Evolutionary conservation across 768 basidiomycete species (phyloP), one percentile per base, ranked within the genome.

Genomic region (Calocybe gangraenosa): DNA sequence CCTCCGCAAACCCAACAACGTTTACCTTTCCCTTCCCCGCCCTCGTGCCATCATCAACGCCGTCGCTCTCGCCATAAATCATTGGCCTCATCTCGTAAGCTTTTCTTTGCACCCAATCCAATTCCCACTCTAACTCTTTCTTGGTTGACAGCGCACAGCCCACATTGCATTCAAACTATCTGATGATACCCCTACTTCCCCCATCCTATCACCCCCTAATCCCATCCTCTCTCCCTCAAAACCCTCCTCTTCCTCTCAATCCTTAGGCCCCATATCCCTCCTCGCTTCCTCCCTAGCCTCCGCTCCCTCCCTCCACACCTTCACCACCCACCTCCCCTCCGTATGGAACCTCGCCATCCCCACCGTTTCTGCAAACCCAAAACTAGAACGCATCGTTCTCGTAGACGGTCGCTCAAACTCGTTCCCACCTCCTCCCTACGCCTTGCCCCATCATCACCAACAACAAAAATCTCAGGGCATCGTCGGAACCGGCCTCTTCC

Each of bases 261-360:
- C 11, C 25, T 28, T 28, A 28, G 64, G 66, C 4, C 66, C 72
- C 1, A 59, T 66, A 7, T 56, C 71, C 56, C 48, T 51, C 7
- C 60, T 65, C 33, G 65, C 67, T 15, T 48, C 53, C 9, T 59
- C 67, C 0, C 58, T 75, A 7, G 70, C 77, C 15, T 59, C 69
- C 8, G 64, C 70, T 0, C 67, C 62, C 1, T 53, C 62, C 9
- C 65, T 85, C 4, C 74, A 69, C 50, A 69, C 65, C 2, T 67
- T 84, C 42, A 64, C 69, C 46, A 76, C 82, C 0, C 68, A 74
- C 36, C 64, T 82, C 5, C 82, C 82, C 1, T 68, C 73, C 3
- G 64, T 81, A 0, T 84, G 82, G 82, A 80, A 76, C 59, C 65
- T 70, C 35, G 54, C 74, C 11, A 68, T 82, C 45, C 70, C 79